Base-by-base conservation (phyloP, 2,329 filamentous ascomycete species). In the Beauveria asiatica region DNA sequence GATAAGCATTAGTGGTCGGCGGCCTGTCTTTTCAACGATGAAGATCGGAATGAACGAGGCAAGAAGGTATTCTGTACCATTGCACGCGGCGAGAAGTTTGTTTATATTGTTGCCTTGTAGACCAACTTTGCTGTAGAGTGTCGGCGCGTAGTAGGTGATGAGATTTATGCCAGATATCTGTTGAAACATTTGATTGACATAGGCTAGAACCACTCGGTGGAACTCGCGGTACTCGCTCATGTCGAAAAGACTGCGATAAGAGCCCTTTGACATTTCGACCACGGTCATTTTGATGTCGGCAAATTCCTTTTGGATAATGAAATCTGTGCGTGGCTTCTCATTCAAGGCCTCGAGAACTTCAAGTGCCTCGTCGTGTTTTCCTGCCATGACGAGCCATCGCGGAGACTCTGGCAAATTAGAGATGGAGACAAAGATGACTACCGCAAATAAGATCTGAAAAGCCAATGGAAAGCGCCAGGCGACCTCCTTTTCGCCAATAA, bases 181-280 rank as follows among this genome's bases (percentile, higher is more conserved):
- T 25, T 76, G 78, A 71, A 81, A 83, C 73, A 82, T 76, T 67
- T 83, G 80, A 69, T 82, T 83, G 70, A 82, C 76, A 64, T 83
- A 83, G 62, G 78, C 81, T 27, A 83, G 74, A 13, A 79, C 67
- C 9, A 78, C 79, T 59, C 81, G 79, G 70, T 83, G 81, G 62
- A 83, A 74, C 69, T 83, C 78, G 46, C 80, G 76, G 66, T 83
- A 75, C 63, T 81, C 78, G 62, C 73, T 76, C 76, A 82, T 82
- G 62, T 79, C 83, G 70, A 85, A 85, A 61, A 85, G 76, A 63
- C 85, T 83, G 6, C 70, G 69, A 70, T 84, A 84, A 27, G 73
- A 75, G 27, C 79, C 72, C 71, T 80, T 78, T 61, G 76, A 73
- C 68, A 78, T 66, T 49, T 60, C 57, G 17, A 60, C 39, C n/a